Conservation (phyloP, 1,284 basidiomycete genomes). For the Laetiporus sulphureus region DNA sequence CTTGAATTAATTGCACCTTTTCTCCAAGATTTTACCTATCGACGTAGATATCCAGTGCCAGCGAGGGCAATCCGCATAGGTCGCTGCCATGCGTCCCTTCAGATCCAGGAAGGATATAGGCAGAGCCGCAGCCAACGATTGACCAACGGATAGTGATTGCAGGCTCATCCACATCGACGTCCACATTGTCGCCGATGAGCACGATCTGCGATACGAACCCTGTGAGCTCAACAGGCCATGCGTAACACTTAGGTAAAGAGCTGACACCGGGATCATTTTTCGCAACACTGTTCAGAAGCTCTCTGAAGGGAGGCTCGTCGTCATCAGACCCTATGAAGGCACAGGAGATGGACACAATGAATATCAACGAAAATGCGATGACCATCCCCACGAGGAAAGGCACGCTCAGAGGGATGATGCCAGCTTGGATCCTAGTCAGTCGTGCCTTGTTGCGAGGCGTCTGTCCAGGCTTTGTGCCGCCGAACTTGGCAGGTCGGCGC, state of each 20-base stretch:
- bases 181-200: slow-evolving; percentile 48
- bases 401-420: slow-evolving; percentile 33
- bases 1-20: too few species aligned
- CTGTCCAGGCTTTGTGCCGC: slow-evolving; percentile 17
- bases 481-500: slow-evolving; percentile 12
- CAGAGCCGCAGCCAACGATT: slow-evolving; percentile 45
- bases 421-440: slow-evolving; percentile 11
- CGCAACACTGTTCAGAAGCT: slow-evolving; percentile 36
- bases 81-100: slow-evolving; percentile 39
- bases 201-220: slow-evolving; percentile 32
- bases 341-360: slow-evolving; percentile 40
- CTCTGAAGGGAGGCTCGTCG: slow-evolving; percentile 34
- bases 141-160: slow-evolving; percentile 51
- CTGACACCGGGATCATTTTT: slow-evolving; percentile 40
- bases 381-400: slow-evolving; percentile 35
- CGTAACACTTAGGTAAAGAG: background rate
- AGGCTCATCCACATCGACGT: slow-evolving; percentile 53
- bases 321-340: slow-evolving; percentile 43
- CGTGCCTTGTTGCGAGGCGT: slow-evolving; percentile 3
- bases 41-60: slow-evolving; percentile 39
- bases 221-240: background rate
- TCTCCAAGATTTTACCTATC: slow-evolving; percentile 38
- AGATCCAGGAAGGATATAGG: slow-evolving; percentile 41
- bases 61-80: slow-evolving; percentile 40
- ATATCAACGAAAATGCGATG: slow-evolving; percentile 35